Percentiles rank a stretch among this genome's conserved stretches.
phyloP scores from a whole-genome alignment of 352 stramenopile genomes.

The Globisporangium iwayamae region DNA sequence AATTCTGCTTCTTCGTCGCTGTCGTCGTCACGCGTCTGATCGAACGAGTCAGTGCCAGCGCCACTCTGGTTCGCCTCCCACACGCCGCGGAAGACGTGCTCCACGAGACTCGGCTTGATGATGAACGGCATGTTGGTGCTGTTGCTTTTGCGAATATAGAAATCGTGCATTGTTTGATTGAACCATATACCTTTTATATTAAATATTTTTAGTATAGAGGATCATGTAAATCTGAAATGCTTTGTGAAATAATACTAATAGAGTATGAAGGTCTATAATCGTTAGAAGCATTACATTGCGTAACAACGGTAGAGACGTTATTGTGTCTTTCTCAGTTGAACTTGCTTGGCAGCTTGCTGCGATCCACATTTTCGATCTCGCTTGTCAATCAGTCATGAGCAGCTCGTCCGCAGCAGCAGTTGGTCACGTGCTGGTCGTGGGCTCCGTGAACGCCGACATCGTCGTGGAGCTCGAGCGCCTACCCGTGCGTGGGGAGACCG shows the following conservation, averaged over 20 bases:
- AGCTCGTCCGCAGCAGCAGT: not conserved
- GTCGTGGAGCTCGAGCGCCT: slow-evolving; percentile 70
- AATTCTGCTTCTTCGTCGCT: slow-evolving; percentile 43
- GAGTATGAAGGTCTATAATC: too few species aligned
- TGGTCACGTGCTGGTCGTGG: slow-evolving; percentile 62
- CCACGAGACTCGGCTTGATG: slow-evolving; percentile 63
- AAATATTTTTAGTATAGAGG: not conserved
- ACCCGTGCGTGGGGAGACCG: slow-evolving; percentile 62
- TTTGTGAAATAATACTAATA: not conserved
- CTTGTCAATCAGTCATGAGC: slow-evolving; percentile 18
- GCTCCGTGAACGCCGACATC: slow-evolving; percentile 82
- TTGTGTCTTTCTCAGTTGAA: not conserved
- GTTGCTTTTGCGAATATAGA: not conserved
- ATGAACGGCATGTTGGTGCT: slow-evolving; percentile 17
- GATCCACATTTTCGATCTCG: not conserved
- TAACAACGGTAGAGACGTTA: slow-evolving; percentile 1
- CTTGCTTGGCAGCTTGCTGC: not conserved
- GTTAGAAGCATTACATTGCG: too few species aligned
- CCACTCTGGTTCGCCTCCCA: slow-evolving; percentile 33
- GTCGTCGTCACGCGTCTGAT: slow-evolving; percentile 31
- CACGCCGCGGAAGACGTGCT: slow-evolving; percentile 67
- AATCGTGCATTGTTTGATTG: too few species aligned
- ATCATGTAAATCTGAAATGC: not conserved
- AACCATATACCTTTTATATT: not conserved
- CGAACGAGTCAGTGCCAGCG: slow-evolving; percentile 3